Conservation (phyloP, 805 yeast species). For the Zygosaccharomyces bailii region DNA sequence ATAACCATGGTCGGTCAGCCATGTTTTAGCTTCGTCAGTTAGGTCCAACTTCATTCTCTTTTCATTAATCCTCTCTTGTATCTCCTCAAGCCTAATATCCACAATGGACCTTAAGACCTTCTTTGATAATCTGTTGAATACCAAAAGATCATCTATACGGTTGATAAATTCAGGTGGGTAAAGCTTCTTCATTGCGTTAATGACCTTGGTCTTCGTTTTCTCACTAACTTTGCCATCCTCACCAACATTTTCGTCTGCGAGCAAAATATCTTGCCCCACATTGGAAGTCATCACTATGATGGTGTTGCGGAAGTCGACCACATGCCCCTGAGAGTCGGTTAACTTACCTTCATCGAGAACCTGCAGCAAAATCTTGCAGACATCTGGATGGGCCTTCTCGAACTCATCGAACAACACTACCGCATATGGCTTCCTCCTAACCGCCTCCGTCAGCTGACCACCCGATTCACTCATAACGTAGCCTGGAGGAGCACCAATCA, state of each 20-base stretch:
- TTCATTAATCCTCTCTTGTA: conserved; percentile 71
- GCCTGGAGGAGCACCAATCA: conserved; percentile 98
- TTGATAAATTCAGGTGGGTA: conserved; percentile 96
- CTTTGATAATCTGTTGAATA: conserved; percentile 86
- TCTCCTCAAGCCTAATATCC: conserved; percentile 77
- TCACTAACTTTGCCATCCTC: conserved; percentile 59
- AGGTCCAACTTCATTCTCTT: conserved; percentile 67
- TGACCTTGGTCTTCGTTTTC: conserved; percentile 53
- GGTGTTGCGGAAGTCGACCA: conserved; percentile 90
- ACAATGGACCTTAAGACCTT: conserved; percentile 73
- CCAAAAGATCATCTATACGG: conserved; percentile 89
- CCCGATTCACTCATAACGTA: conserved; percentile 91
- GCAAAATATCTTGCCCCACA: conserved; percentile 86
- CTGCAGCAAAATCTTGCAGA: conserved; percentile 84
- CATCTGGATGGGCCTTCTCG: conserved; percentile 95
- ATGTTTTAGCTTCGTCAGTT: conserved; percentile 61
- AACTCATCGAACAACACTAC: conserved; percentile 93
- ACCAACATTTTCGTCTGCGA: conserved; percentile 53
- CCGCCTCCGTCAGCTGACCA: conserved; percentile 96
- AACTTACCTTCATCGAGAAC: conserved; percentile 93
- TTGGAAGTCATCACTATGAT: conserved; percentile 95
- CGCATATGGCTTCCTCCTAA: conserved; percentile 90
- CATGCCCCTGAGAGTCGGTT: conserved; percentile 93
- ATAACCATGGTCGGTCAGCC: conserved; percentile 83
- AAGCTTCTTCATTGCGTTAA: conserved; percentile 61